Evolutionary conservation across 768 basidiomycete genomes (phyloP).

Genomic region (Strobilomyces dryophilus): DNA sequence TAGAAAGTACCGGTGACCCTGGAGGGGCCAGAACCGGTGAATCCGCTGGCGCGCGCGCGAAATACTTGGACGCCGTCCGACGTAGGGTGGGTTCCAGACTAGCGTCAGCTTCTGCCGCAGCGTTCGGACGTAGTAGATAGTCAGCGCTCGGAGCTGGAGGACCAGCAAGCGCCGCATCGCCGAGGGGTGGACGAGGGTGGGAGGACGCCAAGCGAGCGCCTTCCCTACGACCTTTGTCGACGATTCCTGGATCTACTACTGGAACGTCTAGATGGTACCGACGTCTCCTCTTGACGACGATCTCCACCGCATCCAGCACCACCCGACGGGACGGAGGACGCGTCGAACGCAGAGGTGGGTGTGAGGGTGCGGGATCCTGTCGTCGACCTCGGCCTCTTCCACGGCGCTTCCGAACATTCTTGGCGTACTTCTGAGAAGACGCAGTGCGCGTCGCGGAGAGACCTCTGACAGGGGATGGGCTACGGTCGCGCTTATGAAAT

Average conservation of each 20-base stretch:
- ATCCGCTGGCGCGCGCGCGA: not conserved
- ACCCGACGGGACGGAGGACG: constrained; percentile 2
- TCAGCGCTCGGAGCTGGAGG: not conserved
- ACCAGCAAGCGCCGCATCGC: not conserved
- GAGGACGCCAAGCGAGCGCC: not conserved
- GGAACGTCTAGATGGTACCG: no score
- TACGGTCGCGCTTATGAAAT: no score
- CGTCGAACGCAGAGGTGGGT: not conserved
- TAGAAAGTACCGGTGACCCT: not conserved
- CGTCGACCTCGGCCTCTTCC: not conserved
- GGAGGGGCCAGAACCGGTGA: not conserved
- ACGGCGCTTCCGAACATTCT: no score
- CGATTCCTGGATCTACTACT: not conserved
- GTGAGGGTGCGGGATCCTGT: not conserved
- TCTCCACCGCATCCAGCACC: constrained; percentile 8
- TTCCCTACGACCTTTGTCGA: not conserved
- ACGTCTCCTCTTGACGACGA: not conserved
- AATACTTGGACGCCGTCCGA: constrained; percentile 22
- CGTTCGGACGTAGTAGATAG: no score
- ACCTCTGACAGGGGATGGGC: no score
- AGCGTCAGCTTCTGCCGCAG: not conserved
- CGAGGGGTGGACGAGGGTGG: constrained; percentile 8
- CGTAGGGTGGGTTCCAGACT: not conserved
- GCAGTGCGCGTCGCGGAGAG: no score
- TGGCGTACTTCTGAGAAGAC: no score